Evolutionary conservation across 768 basidiomycete species (phyloP).

Genomic region (Hortiboletus flavorubellus): DNA sequence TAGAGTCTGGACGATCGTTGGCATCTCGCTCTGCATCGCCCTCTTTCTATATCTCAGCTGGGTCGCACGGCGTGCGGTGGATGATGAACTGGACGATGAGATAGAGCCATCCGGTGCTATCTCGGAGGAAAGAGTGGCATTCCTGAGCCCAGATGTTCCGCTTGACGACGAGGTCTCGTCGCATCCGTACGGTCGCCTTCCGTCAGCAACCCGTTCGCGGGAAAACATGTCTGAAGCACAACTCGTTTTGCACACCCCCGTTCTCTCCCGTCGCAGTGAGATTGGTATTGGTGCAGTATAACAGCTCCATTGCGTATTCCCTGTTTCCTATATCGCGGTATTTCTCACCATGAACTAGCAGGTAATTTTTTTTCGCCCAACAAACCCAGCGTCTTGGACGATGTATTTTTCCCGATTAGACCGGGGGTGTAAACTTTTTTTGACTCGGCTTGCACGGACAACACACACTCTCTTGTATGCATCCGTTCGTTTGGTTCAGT

Average conservation of each 20-base stretch:
- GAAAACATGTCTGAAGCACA: conserved; percentile 48
- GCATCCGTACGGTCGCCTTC: conserved; percentile 19
- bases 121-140: conserved; percentile 52
- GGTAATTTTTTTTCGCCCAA: not conserved
- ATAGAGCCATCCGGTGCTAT: conserved; percentile 24
- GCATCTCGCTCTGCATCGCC: conserved; percentile 66
- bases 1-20: conserved; percentile 60
- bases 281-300: conserved; percentile 9
- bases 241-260: conserved; percentile 24
- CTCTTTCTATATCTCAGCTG: conserved; percentile 78
- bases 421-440: conserved; percentile 23
- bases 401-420: conserved; percentile 20
- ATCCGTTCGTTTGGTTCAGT: conserved; percentile 5
- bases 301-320: not conserved
- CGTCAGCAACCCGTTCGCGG: conserved; percentile 17
- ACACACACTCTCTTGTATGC: conserved; percentile 4
- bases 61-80: conserved; percentile 70
- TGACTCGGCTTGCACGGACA: conserved; percentile 1
- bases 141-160: conserved; percentile 38
- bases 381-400: conserved; percentile 1
- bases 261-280: conserved; percentile 18
- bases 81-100: conserved; percentile 51
- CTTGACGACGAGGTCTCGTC: conserved; percentile 22
- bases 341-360: not conserved
- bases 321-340: not conserved